Conservation (phyloP, 257 asterid species). For the Marsdenia floribunda region DNA sequence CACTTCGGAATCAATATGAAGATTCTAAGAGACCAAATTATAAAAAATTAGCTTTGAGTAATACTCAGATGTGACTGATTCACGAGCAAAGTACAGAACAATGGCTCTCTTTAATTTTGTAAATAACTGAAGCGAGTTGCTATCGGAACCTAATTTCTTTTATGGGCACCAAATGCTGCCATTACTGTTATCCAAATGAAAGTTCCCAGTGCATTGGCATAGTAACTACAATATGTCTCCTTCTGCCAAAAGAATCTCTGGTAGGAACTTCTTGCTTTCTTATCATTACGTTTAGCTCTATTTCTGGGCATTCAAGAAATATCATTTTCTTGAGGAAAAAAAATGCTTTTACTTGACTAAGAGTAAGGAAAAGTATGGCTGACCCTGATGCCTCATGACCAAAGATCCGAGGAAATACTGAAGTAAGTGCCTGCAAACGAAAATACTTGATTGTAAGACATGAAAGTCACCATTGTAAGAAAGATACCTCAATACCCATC, state of each 20-base stretch:
- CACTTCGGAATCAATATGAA: background rate
- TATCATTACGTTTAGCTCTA: background rate
- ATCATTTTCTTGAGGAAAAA: background rate
- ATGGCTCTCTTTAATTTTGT: background rate
- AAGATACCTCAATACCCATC: background rate
- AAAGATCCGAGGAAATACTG: slow-evolving; percentile 73
- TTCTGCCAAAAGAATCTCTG: background rate
- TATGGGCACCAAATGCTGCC: background rate
- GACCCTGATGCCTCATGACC: slow-evolving; percentile 99
- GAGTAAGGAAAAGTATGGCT: slow-evolving; percentile 22
- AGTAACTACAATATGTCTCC: background rate
- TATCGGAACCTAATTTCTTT: background rate
- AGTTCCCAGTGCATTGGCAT: background rate
- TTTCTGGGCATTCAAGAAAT: background rate
- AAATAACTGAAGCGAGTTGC: background rate
- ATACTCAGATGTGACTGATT: background rate
- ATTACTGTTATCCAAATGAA: background rate
- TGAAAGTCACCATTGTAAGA: no score
- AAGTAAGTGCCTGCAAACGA: slow-evolving; percentile 59
- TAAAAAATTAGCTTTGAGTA: background rate
- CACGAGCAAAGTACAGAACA: background rate
- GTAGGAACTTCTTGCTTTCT: background rate
- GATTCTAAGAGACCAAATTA: background rate
- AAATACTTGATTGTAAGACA: background rate
- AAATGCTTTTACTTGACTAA: slow-evolving; percentile 6